Conservation (phyloP, 108 stramenopile species). For the Pseudonitzschia pungens region DNA sequence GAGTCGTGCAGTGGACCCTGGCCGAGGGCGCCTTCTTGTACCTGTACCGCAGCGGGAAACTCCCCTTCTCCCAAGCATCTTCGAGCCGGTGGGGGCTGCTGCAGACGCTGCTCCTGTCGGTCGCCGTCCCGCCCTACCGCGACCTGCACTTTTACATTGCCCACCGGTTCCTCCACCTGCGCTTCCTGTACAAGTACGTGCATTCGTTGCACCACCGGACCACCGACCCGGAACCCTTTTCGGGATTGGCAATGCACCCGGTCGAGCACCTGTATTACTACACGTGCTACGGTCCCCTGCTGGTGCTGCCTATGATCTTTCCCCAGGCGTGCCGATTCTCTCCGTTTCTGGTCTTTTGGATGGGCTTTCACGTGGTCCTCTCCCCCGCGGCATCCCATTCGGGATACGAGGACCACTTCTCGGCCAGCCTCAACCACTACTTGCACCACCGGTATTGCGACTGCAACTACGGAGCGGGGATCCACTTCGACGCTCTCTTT, state of each 20-base stretch:
- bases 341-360: conserved; percentile 33
- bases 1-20: conserved; percentile 37
- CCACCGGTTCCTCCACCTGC: conserved; percentile 39
- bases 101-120: conserved; percentile 6
- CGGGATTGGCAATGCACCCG: conserved; percentile 48
- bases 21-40: conserved; percentile 23
- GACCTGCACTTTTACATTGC: conserved; percentile 38
- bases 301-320: not conserved
- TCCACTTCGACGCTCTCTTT: conserved; percentile 33
- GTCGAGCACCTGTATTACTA: conserved; percentile 46
- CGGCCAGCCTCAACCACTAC: conserved; percentile 26
- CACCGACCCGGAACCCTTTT: conserved; percentile 42
- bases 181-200: conserved; percentile 36
- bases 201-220: conserved; percentile 51
- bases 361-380: conserved; percentile 28
- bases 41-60: conserved; percentile 1
- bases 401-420: conserved; percentile 42
- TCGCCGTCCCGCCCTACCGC: conserved; percentile 24
- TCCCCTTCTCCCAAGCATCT: not conserved
- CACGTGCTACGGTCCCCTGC: conserved; percentile 19
- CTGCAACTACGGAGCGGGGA: conserved; percentile 37
- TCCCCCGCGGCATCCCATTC: conserved; percentile 39
- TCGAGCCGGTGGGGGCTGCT: not conserved
- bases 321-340: not conserved
- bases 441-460: conserved; percentile 49